Conservation (phyloP, 129 eudicot genomes). For the Daucus carota region DH1_v3.0 NC_030388.2:18428001-18428500, state of each 20-base stretch:
- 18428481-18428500: too few relatives aligned
- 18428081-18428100: not conserved
- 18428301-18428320: too few relatives aligned
- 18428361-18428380: too few relatives aligned
- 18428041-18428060: slow-evolving; percentile 27
- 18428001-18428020: slow-evolving; percentile 25
- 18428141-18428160: not conserved
- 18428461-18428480: too few relatives aligned
- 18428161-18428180: not conserved
- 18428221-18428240: not conserved
- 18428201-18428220: not conserved
- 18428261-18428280: not conserved
- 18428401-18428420: too few relatives aligned
- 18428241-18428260: not conserved
- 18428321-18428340: too few relatives aligned
- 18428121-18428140: not conserved
- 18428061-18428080: slow-evolving; percentile 21
- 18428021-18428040: slow-evolving; percentile 36
- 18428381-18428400: too few relatives aligned
- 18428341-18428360: too few relatives aligned
- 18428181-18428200: not conserved
- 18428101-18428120: not conserved
- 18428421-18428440: too few relatives aligned
- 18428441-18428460: too few relatives aligned
- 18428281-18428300: not conserved